These are phyloP conservation scores for Anethum foeniculum DNA, from an alignment of 140 eudicot species.

Conservation along the genomic window DNA sequence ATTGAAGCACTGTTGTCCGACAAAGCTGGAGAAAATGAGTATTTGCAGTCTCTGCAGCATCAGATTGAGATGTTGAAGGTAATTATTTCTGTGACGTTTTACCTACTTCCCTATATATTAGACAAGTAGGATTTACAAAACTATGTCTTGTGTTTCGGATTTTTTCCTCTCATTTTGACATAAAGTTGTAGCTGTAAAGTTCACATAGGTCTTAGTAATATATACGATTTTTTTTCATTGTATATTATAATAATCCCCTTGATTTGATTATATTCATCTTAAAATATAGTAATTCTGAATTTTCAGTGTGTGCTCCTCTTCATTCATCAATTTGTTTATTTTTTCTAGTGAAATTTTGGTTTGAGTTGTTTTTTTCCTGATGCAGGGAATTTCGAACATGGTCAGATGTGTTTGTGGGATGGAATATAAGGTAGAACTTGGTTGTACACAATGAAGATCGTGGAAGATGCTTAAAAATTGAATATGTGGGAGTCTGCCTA, in stretches of 20 bases:
- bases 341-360: background rate
- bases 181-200: background rate
- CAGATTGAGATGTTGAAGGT: slow-evolving; percentile 55
- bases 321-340: background rate
- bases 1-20: slow-evolving; percentile 59
- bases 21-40: slow-evolving; percentile 64
- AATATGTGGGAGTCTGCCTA: background rate
- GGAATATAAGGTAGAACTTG: slow-evolving; percentile 50
- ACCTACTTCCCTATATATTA: background rate
- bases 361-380: background rate
- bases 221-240: background rate
- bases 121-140: background rate
- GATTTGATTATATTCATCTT: background rate
- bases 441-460: slow-evolving; percentile 12
- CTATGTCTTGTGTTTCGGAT: background rate
- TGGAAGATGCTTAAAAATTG: background rate
- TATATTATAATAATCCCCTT: background rate
- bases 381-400: slow-evolving; percentile 57
- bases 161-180: background rate
- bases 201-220: background rate
- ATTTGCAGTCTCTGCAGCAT: slow-evolving; percentile 51
- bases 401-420: slow-evolving; percentile 66
- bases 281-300: background rate
- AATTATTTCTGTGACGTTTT: slow-evolving; percentile 10
- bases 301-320: background rate